Evolutionary conservation across 306 rosid genomes (phyloP).

Genomic region (Cajanus cajan): DNA sequence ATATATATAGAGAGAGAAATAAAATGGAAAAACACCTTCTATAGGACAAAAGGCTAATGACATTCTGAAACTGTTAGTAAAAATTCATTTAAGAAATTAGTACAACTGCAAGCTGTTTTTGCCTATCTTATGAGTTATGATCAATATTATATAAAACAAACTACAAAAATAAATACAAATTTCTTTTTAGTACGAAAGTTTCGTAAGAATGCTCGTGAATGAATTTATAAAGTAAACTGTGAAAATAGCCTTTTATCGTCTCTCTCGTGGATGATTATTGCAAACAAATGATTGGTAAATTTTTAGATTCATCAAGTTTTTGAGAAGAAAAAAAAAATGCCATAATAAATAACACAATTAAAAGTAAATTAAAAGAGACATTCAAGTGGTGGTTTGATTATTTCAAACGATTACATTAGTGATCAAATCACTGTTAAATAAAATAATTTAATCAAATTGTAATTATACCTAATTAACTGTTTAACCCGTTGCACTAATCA

Average conservation of each 20-base stretch:
- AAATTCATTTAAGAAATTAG: too few species aligned
- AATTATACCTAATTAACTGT: background rate
- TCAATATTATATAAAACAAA: background rate
- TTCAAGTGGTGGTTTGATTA: background rate
- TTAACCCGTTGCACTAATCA: background rate
- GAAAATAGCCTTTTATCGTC: background rate
- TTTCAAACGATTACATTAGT: background rate
- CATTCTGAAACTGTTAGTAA: too few species aligned
- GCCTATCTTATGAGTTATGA: too few species aligned
- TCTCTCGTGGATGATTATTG: background rate
- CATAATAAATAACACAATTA: background rate
- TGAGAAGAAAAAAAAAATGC: background rate
- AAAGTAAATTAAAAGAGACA: background rate
- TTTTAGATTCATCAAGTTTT: background rate
- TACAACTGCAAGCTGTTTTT: too few species aligned
- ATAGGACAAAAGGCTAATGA: too few species aligned
- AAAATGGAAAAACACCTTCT: background rate
- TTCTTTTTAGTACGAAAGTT: background rate
- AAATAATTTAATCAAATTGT: background rate
- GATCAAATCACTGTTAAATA: background rate
- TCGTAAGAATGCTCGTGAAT: background rate
- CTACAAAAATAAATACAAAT: background rate
- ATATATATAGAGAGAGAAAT: too few species aligned
- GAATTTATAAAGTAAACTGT: background rate
- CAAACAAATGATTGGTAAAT: background rate